Base-by-base conservation (phyloP, 306 rosid genomes). In the Senna siamea region DNA sequence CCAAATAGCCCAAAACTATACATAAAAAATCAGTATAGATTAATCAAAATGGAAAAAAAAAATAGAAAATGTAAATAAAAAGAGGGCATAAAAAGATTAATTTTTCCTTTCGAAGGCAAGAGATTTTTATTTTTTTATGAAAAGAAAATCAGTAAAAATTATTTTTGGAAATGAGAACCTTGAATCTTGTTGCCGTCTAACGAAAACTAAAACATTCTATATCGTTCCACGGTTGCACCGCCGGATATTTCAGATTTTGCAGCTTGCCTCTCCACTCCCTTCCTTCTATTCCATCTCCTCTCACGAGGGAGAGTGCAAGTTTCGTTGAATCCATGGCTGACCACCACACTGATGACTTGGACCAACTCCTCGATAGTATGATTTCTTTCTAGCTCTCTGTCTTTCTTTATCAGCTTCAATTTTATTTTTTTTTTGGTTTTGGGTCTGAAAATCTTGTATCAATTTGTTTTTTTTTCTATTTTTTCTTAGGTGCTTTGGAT, bases 291-390 rank as follows among this genome's bases (percentile, higher is more conserved):
- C 66, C 2, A 7, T 35, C 30, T n/a, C 58, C 52, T 72, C 17
- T 9, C n/a, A 10, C 53, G 43, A 2, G 47, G 53, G 34, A 73
- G 52, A 62, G 56, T 20, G 9, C 13, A 9, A 57, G 14, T 34
- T 40, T 59, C 52, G 66, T 58, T 1, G 69, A 79, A 73, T 51
- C 90, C 79, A 88, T 88, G 98, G 96, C 90, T 4, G 87, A 79
- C 79, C 79, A 62, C 3, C 71, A 80, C 70, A 37, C 89, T 35
- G 86, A 89, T 38, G 97, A 90, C 81, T 86, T 93, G 56, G 89
- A 93, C 85, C 81, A 91, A 69, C 96, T 93, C 67, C 98, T 93
- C 41, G 97, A 93, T 19, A 87, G 98, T 93, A 86, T 56, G 71
- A 43, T 2, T 53, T 56, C 43, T 38, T 17, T 15, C 60, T 78